Percentiles rank a stretch among this genome's conserved stretches.
phyloP scores from a whole-genome alignment of 192 early-diverging fungal species.

The Backusella morwellensis region DNA sequence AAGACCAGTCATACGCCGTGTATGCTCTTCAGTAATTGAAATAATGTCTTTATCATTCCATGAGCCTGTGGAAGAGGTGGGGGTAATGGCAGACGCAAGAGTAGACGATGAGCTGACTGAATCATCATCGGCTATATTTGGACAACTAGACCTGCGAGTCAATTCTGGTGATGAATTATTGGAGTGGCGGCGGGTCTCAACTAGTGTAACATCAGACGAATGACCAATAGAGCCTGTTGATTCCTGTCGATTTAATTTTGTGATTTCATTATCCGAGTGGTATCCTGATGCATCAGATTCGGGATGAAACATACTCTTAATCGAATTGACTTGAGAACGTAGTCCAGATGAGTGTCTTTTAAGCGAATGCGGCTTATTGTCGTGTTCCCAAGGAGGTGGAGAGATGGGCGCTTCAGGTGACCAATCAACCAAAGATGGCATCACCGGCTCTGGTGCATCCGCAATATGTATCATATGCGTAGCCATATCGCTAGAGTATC shows the following conservation, averaged over 20 bases:
- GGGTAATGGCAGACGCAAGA: background rate
- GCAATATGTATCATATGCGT: background rate
- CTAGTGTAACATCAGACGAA: slow-evolving; percentile 4
- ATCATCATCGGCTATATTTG: background rate
- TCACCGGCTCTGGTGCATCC: background rate
- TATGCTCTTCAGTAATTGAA: background rate
- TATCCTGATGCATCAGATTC: background rate
- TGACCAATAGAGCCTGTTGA: background rate
- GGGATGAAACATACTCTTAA: background rate
- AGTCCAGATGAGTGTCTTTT: too few species aligned
- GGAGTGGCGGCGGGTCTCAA: background rate
- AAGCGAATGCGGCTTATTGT: background rate
- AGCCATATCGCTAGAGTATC: background rate
- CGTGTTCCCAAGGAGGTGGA: background rate
- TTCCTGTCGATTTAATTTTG: background rate
- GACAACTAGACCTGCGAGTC: slow-evolving; percentile 5
- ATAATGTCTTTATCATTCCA: background rate
- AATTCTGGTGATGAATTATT: background rate
- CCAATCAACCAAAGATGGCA: background rate
- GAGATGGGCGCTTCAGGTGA: slow-evolving; percentile 1
- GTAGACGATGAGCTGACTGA: background rate
- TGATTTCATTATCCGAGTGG: background rate
- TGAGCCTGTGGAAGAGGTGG: background rate
- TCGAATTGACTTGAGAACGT: background rate
- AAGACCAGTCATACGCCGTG: background rate